A percentile compares a stretch with the other conserved stretches of the same genome.
These are phyloP conservation scores for Dinochytrium kinnereticum DNA, from an alignment of 371 early-diverging fungal species.

Conservation along the genomic window DNA sequence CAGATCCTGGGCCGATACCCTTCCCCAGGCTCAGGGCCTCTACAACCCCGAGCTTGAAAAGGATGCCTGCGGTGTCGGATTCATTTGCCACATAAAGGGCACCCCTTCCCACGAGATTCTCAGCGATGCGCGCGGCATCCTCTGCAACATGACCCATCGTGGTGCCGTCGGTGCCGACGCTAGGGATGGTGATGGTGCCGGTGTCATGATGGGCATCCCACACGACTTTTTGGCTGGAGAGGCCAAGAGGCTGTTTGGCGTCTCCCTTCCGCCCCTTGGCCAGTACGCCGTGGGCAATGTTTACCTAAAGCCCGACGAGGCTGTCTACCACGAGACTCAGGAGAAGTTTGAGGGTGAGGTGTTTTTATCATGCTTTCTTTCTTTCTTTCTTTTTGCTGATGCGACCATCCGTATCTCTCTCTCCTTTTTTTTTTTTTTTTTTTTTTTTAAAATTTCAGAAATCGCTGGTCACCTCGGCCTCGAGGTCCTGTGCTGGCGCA, in stretches of 20 bases:
- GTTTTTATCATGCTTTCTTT: neutral
- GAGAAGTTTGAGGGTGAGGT: conserved; percentile 65
- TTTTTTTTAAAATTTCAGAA: conserved; percentile 17
- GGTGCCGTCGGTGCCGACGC: conserved; percentile 92
- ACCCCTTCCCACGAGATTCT: conserved; percentile 83
- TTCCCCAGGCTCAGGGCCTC: conserved; percentile 87
- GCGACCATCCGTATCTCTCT: neutral
- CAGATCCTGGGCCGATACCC: conserved; percentile 74
- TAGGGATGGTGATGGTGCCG: conserved; percentile 62
- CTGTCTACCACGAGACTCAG: conserved; percentile 69
- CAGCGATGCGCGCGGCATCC: conserved; percentile 81
- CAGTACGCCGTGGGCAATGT: conserved; percentile 94
- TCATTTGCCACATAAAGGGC: conserved; percentile 88
- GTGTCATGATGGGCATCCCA: conserved; percentile 92
- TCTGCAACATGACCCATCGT: conserved; percentile 98
- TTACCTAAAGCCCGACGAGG: conserved; percentile 75
- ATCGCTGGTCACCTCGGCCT: conserved; percentile 65
- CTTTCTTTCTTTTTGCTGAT: neutral
- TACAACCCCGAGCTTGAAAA: conserved; percentile 76
- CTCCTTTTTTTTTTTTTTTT: conserved; percentile 6
- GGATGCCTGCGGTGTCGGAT: conserved; percentile 90
- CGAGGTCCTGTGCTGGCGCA: conserved; percentile 87
- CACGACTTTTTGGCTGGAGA: conserved; percentile 79
- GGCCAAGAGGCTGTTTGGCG: conserved; percentile 31
- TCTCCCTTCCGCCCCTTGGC: conserved; percentile 71